Evolutionary conservation across 768 basidiomycete species (phyloP).

Genomic region (Heimioporus sp.): DNA sequence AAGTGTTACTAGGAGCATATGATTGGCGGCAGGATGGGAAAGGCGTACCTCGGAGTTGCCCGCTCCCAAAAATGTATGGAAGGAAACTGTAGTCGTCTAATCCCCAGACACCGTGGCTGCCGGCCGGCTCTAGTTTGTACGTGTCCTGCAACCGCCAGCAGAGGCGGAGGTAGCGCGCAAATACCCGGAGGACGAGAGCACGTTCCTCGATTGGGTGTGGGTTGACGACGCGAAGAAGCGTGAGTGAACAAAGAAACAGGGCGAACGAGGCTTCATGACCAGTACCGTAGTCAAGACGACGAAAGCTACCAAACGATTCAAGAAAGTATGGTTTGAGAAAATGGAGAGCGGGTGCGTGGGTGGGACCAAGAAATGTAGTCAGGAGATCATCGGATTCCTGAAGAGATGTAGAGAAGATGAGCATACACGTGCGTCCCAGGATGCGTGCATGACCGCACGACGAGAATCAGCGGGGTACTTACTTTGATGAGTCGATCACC

Average conservation of each 20-base stretch:
- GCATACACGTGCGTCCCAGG: background rate
- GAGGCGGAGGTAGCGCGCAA: slow-evolving; percentile 74
- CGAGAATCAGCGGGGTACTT: background rate
- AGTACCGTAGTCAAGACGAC: slow-evolving; percentile 93
- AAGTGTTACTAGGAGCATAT: slow-evolving; percentile 1
- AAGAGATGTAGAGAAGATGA: background rate
- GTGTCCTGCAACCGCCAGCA: slow-evolving; percentile 86
- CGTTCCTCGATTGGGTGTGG: slow-evolving; percentile 63
- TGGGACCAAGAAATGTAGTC: slow-evolving; percentile 44
- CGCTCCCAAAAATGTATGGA: slow-evolving; percentile 88
- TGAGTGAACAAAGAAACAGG: slow-evolving; percentile 70
- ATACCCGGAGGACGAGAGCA: slow-evolving; percentile 55
- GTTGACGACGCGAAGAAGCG: slow-evolving; percentile 64
- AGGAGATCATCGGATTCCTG: slow-evolving; percentile 59
- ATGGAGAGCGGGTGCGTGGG: slow-evolving; percentile 46
- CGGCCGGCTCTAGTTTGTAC: slow-evolving; percentile 92
- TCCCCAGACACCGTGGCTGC: slow-evolving; percentile 98
- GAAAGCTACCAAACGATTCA: slow-evolving; percentile 85
- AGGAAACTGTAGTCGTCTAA: slow-evolving; percentile 90
- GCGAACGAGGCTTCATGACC: slow-evolving; percentile 93
- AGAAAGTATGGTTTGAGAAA: slow-evolving; percentile 77
- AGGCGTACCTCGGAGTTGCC: slow-evolving; percentile 71
- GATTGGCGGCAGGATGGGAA: background rate
- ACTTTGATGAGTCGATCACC: slow-evolving; percentile 78
- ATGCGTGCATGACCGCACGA: background rate